Conservation (phyloP, 257 asterid genomes). For the Thymus quinquecostatus region DNA sequence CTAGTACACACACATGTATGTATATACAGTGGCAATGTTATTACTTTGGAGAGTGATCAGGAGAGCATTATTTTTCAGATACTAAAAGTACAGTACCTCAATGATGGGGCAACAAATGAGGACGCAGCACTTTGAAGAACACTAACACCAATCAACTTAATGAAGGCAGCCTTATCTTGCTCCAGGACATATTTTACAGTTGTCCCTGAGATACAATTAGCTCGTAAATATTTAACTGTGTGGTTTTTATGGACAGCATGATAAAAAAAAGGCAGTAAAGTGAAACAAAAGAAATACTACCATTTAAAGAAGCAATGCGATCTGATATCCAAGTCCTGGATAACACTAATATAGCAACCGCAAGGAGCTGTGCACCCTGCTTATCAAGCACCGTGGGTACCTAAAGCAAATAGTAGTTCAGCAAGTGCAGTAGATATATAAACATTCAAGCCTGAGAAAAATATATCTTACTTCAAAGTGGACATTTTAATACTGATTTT, state of each 20-base stretch:
- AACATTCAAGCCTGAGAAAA: conserved; percentile 18
- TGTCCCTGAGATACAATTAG: conserved; percentile 66
- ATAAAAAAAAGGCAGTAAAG: conserved; percentile 28
- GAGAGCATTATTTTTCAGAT: conserved; percentile 21
- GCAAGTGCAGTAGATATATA: conserved; percentile 12
- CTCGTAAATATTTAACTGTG: conserved; percentile 26
- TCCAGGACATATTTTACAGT: conserved; percentile 93
- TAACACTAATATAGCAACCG: conserved; percentile 86
- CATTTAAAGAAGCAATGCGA: conserved; percentile 97
- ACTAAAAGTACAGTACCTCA: conserved; percentile 59
- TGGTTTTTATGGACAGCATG: conserved; percentile 24
- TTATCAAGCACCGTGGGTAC: conserved; percentile 92
- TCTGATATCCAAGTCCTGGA: conserved; percentile 98
- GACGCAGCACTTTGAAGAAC: conserved; percentile 99
- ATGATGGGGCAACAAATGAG: conserved; percentile 94
- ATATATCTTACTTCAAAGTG: not conserved
- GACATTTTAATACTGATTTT: not conserved
- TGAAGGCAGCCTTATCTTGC: conserved; percentile 88
- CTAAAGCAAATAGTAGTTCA: conserved; percentile 50
- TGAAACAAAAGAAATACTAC: conserved; percentile 52
- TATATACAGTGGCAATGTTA: conserved; percentile 2
- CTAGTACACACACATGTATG: not conserved
- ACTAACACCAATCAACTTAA: conserved; percentile 88
- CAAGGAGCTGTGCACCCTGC: conserved; percentile 96
- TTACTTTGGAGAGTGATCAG: conserved; percentile 1